Evolutionary conservation across 164 flowering plant species (phyloP), one percentile per base, ranked within the genome.

Genomic region (Vitis amurensis): DNA sequence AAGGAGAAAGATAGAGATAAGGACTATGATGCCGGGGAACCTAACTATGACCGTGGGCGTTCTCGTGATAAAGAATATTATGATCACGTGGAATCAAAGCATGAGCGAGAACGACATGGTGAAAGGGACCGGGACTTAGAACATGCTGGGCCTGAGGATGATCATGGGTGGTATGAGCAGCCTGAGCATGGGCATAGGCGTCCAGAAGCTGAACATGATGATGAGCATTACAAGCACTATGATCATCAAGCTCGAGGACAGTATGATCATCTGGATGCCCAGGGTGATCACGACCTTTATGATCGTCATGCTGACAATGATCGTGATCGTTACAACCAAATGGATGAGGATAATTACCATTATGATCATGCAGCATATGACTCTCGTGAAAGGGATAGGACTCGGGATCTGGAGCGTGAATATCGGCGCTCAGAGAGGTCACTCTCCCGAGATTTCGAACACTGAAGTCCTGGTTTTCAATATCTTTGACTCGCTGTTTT

Each of bases 51-150:
- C 37, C 86, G 86, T 55, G 90, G 87, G 30, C 84, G 78, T 23
- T 85, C 89, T 8, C 86, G 79, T 70, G 97, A 87, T 53, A 79
- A 72, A 71, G 94, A 85, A 9, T n/a, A 86, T 6, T 77, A 85
- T 80, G 92, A 90, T 14, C 82, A 72, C 19, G 70, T 23, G 57
- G 91, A 84, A 8, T 68, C 83, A 53, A 87, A 85, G 68, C 89
- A 79, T 71, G 91, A 86, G 31, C 74, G 81, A 31, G 89, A 85
- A 29, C 71, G 80, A 8, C 83, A 66, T 62, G 74, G 78, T 52
- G 89, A 81, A 16, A 84, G 79, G 77, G 85, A 80, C 16, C 67
- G 75, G 53, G 87, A 83, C 4, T 29, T 71, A 81, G 92, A 82
- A 60, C 85, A 59, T 31, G 64, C 50, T 59, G 90, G 82, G 52